Percentiles rank a stretch among this genome's conserved stretches.
These are phyloP conservation scores for Alternaria brassicicola DNA, from an alignment of 2,329 filamentous ascomycete species.

Conservation along the genomic window DNA sequence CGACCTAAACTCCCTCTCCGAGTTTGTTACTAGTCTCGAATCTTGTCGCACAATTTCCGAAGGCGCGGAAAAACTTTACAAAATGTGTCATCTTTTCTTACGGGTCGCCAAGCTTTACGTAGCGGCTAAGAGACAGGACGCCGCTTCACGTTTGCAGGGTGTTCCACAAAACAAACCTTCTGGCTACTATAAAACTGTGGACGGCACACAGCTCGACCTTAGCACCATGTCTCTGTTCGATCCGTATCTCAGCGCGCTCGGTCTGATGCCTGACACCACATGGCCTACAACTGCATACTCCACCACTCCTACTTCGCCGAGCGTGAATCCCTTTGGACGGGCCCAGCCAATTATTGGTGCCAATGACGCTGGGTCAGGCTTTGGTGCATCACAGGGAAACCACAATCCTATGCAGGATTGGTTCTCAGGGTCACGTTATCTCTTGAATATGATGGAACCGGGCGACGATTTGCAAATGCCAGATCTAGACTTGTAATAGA, in stretches of 20 bases:
- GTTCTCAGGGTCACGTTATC: constrained; percentile 69
- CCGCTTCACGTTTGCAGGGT: constrained; percentile 2
- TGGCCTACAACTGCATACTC: constrained; percentile 26
- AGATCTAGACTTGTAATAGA: constrained; percentile 25
- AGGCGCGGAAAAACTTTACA: constrained; percentile 65
- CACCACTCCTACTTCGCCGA: background rate
- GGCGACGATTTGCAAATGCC: constrained; percentile 57
- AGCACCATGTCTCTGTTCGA: constrained; percentile 58
- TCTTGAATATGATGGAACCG: constrained; percentile 66
- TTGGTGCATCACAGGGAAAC: constrained; percentile 14
- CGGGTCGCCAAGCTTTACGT: constrained; percentile 68
- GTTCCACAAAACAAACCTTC: constrained; percentile 9
- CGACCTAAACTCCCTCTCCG: constrained; percentile 62
- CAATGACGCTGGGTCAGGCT: constrained; percentile 6
- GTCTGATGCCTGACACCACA: constrained; percentile 58
- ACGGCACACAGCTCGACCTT: constrained; percentile 25
- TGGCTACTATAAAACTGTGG: constrained; percentile 20
- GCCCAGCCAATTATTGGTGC: background rate
- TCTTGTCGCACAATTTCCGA: constrained; percentile 61
- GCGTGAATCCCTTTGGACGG: constrained; percentile 16
- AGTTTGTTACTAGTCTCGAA: constrained; percentile 64
- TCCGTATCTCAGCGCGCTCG: constrained; percentile 68
- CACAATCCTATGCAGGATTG: constrained; percentile 64
- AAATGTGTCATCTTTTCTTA: constrained; percentile 66
- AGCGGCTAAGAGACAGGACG: constrained; percentile 61